Base-by-base conservation (phyloP, 1,284 basidiomycete species). In the Tilletiopsis washingtonensis region DNA sequence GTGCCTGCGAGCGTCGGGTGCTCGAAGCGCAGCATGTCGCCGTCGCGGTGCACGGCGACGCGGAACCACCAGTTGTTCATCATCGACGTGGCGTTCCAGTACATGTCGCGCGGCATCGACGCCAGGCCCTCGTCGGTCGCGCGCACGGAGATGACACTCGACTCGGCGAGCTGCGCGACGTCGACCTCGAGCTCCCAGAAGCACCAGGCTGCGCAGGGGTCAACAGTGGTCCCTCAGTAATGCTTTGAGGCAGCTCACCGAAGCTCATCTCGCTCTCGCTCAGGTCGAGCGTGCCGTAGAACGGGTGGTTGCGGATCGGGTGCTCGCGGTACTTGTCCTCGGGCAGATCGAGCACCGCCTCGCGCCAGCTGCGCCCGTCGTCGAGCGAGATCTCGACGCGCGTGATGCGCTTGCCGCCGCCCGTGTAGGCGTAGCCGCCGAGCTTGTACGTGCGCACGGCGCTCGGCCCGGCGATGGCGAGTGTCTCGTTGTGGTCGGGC, bases 351-450 rank as follows among this genome's bases (percentile, higher is more conserved):
- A 83, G 76, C 21, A 75, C 69, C 5, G 79, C 77, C 4, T 82
- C 73, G 15, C 51, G 59, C 83, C 83, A 84, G 0, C 75, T 77
- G 19, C 57, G 50, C 0, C 82, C 83, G 38, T 81, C 78, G 58
- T 84, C 82, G 5, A 82, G 62, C 5, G 81, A 80, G 41, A 84
- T 56, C 58, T 85, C 83, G 15, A 84, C 78, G 12, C 83, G 76
- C 6, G 77, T 78, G 25, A 85, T 75, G 14, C 82, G 75, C 12
- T 80, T 74, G 0, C 83, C 83, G 5, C 83, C 82, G n/a, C 83
- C 83, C 14, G 78, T 76, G 64, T 84, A 84, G 0, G 82, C 83
- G 56, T 84, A 85, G 5, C 83, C 83, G 29, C 73, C 54, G 49
- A 76, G 56, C 2, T 69, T 69, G 56, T 81, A 83, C 2, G 54